Conservation (phyloP, 2,329 filamentous ascomycete genomes). For the Colletotrichum coccodes region DNA sequence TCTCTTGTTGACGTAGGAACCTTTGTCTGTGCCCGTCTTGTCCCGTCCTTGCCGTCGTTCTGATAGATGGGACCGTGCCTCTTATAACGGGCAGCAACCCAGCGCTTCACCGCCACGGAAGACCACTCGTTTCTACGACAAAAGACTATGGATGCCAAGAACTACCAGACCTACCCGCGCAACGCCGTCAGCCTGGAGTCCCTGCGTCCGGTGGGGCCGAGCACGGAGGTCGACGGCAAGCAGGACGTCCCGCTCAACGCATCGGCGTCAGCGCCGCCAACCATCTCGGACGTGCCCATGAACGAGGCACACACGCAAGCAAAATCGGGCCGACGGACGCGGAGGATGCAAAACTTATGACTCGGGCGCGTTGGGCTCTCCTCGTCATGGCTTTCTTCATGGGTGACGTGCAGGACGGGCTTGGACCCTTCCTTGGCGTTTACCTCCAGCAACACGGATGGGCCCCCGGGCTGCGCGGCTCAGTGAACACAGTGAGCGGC, state of each 20-base stretch:
- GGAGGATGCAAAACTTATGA: slow-evolving; percentile 10
- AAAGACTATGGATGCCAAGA: slow-evolving; percentile 20
- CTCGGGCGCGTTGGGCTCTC: slow-evolving; percentile 19
- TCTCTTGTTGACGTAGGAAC: slow-evolving; percentile 7
- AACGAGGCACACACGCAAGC: background rate
- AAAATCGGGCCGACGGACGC: no score
- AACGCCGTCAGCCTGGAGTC: slow-evolving; percentile 17
- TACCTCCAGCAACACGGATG: slow-evolving; percentile 26
- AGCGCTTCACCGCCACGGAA: background rate
- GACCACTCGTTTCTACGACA: no score
- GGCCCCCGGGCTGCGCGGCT: slow-evolving; percentile 21
- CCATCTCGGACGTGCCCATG: background rate
- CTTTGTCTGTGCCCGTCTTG: background rate
- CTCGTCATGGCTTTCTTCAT: slow-evolving; percentile 24
- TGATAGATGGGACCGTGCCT: slow-evolving; percentile 2
- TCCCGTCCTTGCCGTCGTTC: background rate
- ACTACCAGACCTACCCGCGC: background rate
- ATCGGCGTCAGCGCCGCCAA: background rate
- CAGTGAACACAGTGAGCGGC: slow-evolving; percentile 13
- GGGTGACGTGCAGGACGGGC: slow-evolving; percentile 24
- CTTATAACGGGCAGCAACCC: slow-evolving; percentile 1
- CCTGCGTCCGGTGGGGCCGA: background rate
- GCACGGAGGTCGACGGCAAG: slow-evolving; percentile 1
- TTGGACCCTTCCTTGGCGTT: slow-evolving; percentile 24
- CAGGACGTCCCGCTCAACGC: background rate